phyloP scores from a whole-genome alignment of 805 yeast genomes.

The Pichia pseudocactophila region DNA sequence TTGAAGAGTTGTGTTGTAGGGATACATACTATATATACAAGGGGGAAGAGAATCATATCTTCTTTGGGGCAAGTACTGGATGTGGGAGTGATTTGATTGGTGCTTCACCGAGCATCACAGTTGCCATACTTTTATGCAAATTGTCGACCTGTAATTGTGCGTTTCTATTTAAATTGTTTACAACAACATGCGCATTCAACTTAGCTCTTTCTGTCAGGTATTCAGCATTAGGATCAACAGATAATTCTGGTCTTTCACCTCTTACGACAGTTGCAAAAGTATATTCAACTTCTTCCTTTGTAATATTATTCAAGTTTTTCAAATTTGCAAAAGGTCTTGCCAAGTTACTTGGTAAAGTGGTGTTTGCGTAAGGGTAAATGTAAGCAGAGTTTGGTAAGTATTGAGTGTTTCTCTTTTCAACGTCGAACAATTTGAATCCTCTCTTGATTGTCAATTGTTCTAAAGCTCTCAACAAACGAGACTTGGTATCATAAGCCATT shows the following conservation, averaged over 20 bases:
- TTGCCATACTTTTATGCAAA: slow-evolving; percentile 15
- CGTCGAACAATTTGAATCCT: slow-evolving; percentile 17
- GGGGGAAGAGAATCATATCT: slow-evolving; percentile 1
- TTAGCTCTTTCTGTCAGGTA: slow-evolving; percentile 20
- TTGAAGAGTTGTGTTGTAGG: not conserved
- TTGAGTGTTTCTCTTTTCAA: slow-evolving; percentile 9
- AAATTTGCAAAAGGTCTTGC: slow-evolving; percentile 12
- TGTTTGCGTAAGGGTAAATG: slow-evolving; percentile 22
- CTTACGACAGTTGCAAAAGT: slow-evolving; percentile 21
- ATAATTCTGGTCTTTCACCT: slow-evolving; percentile 22
- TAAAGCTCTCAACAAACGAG: slow-evolving; percentile 24
- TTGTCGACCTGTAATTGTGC: slow-evolving; percentile 25
- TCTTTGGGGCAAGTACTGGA: slow-evolving; percentile 12
- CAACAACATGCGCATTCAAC: slow-evolving; percentile 25
- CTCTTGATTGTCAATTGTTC: slow-evolving; percentile 18
- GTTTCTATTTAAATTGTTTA: slow-evolving; percentile 24
- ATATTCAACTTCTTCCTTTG: slow-evolving; percentile 15
- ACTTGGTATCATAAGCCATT: slow-evolving; percentile 20
- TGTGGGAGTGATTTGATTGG: slow-evolving; percentile 18
- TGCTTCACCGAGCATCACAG: slow-evolving; percentile 16
- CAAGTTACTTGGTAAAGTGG: slow-evolving; percentile 15
- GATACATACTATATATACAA: too few species aligned
- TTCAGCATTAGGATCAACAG: slow-evolving; percentile 12
- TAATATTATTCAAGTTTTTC: slow-evolving; percentile 10
- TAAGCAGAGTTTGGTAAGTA: slow-evolving; percentile 14